These are phyloP conservation scores for Lipomyces sp. DNA, from an alignment of 805 yeast species.

Conservation along the genomic window DNA sequence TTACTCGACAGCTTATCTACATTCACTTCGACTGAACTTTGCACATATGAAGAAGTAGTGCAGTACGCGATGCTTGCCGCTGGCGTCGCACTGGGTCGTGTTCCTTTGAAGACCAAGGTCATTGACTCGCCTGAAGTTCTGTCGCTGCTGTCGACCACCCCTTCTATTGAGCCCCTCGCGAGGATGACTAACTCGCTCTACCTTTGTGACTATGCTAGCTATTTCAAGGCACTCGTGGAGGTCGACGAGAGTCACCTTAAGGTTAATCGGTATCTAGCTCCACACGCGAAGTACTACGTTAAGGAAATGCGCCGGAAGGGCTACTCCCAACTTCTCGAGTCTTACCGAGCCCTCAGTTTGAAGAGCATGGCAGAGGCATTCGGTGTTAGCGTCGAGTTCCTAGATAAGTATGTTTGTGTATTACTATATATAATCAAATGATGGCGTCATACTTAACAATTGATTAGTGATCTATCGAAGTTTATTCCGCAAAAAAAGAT, in stretches of 20 bases:
- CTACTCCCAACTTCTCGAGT: conserved; percentile 89
- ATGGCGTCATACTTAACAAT: background rate
- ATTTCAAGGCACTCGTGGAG: conserved; percentile 75
- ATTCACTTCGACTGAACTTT: conserved; percentile 88
- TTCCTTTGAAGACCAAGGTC: conserved; percentile 78
- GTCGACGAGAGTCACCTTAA: conserved; percentile 76
- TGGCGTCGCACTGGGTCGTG: conserved; percentile 77
- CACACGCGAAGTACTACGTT: conserved; percentile 81
- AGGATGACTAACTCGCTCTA: conserved; percentile 84
- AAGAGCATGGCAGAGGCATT: conserved; percentile 94
- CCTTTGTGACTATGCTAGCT: conserved; percentile 81
- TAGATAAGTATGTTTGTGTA: conserved; percentile 55
- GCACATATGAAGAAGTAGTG: conserved; percentile 88
- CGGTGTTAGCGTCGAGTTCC: conserved; percentile 83
- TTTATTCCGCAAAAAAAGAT: conserved; percentile 92
- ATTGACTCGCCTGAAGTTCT: conserved; percentile 94
- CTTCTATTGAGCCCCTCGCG: conserved; percentile 76
- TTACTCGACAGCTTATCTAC: conserved; percentile 92
- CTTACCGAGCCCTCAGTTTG: conserved; percentile 86
- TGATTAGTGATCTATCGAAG: conserved; percentile 70
- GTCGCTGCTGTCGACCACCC: conserved; percentile 72
- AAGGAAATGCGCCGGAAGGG: conserved; percentile 95
- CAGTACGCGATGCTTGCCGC: conserved; percentile 90
- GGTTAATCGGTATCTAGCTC: conserved; percentile 64
- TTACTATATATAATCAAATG: no score